phyloP scores from a whole-genome alignment of 306 rosid species.

The Medicago arabica region DNA sequence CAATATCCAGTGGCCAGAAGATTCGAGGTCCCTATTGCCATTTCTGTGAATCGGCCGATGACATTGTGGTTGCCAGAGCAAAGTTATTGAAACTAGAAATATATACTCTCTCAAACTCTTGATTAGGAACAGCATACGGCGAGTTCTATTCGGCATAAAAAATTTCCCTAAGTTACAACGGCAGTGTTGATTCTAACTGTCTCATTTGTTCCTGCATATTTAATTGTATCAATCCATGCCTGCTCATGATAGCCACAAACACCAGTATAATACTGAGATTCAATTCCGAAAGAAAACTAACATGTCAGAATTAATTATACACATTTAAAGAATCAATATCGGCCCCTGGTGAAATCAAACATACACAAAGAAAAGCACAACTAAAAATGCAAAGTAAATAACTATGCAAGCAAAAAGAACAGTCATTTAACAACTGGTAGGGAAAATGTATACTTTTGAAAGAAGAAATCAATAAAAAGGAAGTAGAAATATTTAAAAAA shows the following conservation, averaged over 20 bases:
- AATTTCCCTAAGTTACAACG: conserved; percentile 63
- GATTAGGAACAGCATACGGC: conserved; percentile 71
- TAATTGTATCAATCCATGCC: conserved; percentile 86
- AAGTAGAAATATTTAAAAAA: too few species aligned
- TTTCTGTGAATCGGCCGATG: conserved; percentile 72
- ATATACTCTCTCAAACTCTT: conserved; percentile 51
- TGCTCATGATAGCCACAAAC: conserved; percentile 79
- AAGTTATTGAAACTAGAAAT: conserved; percentile 51
- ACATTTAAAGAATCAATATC: too few species aligned
- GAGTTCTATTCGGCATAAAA: conserved; percentile 95
- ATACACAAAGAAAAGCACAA: too few species aligned
- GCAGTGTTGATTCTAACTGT: conserved; percentile 78
- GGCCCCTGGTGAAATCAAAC: too few species aligned
- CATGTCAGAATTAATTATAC: too few species aligned
- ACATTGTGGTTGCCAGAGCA: conserved; percentile 79
- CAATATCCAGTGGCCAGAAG: conserved; percentile 76
- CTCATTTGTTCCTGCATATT: conserved; percentile 61
- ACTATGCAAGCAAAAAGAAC: too few species aligned
- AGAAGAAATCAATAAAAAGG: too few species aligned
- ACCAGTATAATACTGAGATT: conserved; percentile 39
- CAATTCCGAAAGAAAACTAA: too few species aligned
- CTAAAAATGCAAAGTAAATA: too few species aligned
- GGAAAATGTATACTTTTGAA: too few species aligned
- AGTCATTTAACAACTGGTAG: too few species aligned
- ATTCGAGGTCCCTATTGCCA: conserved; percentile 92